Conservation (phyloP, 2,329 filamentous ascomycete species). For the Neofusicoccum cordaticola region DNA sequence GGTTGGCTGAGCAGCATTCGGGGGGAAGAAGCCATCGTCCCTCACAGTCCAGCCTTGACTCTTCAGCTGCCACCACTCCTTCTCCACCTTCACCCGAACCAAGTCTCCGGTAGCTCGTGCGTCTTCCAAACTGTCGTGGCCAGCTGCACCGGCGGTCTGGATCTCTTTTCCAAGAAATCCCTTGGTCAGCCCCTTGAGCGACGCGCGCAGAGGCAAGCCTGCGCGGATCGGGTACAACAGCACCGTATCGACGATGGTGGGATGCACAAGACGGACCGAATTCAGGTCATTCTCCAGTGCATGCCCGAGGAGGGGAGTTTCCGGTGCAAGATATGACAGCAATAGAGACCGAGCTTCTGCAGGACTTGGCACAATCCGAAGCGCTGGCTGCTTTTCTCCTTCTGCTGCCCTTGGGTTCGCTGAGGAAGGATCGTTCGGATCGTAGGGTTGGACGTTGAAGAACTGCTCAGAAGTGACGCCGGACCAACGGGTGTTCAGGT, state of each 20-base stretch:
- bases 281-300: slow-evolving; percentile 96
- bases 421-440: background rate
- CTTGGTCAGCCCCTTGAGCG: slow-evolving; percentile 72
- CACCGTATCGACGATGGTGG: slow-evolving; percentile 79
- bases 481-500: slow-evolving; percentile 89
- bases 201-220: slow-evolving; percentile 73
- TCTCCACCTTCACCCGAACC: slow-evolving; percentile 66
- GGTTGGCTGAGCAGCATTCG: background rate
- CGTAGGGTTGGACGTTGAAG: slow-evolving; percentile 54
- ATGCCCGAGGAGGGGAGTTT: slow-evolving; percentile 85
- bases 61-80: slow-evolving; percentile 68
- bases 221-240: slow-evolving; percentile 75
- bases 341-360: slow-evolving; percentile 71
- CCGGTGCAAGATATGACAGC: slow-evolving; percentile 69
- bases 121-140: slow-evolving; percentile 92
- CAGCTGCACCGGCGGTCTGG: slow-evolving; percentile 65
- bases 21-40: slow-evolving; percentile 21
- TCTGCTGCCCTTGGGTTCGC: slow-evolving; percentile 18
- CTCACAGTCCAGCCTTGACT: slow-evolving; percentile 61
- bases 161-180: slow-evolving; percentile 72
- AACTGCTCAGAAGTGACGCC: slow-evolving; percentile 80
- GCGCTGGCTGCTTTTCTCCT: slow-evolving; percentile 29
- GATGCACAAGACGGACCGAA: slow-evolving; percentile 77
- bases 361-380: slow-evolving; percentile 76
- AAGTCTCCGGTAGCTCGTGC: slow-evolving; percentile 85